These are phyloP conservation scores for Trypanosoma vivax DNA, from an alignment of 208 protist species.

Conservation along the genomic window DNA sequence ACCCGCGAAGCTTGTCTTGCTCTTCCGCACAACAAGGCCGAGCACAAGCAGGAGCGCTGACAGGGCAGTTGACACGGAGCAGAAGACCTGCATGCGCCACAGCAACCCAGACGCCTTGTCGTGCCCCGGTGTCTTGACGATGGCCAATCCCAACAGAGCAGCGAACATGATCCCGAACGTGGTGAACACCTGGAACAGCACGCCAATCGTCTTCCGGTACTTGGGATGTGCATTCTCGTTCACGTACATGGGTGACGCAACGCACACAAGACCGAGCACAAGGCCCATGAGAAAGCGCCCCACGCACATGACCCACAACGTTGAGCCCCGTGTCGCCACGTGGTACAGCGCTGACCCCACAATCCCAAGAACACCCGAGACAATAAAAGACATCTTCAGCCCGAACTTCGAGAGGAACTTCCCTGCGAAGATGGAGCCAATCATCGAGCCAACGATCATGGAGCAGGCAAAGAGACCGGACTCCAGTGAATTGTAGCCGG, in stretches of 20 bases:
- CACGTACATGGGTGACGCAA: conserved; percentile 70
- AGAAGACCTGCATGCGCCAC: conserved; percentile 65
- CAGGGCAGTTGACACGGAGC: conserved; percentile 52
- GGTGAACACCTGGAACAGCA: conserved; percentile 74
- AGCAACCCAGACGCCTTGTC: conserved; percentile 33
- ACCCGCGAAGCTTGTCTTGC: neutral
- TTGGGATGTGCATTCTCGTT: conserved; percentile 59
- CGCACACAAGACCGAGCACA: conserved; percentile 44
- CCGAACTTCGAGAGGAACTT: conserved; percentile 35
- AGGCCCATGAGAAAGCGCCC: conserved; percentile 72
- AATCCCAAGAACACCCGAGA: conserved; percentile 45
- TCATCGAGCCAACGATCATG: conserved; percentile 74
- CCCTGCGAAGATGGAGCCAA: conserved; percentile 68
- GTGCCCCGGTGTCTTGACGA: conserved; percentile 42
- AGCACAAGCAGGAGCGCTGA: conserved; percentile 42
- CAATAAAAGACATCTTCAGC: conserved; percentile 47
- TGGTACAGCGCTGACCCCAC: conserved; percentile 59
- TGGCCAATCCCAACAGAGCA: conserved; percentile 44
- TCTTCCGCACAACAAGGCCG: conserved; percentile 26
- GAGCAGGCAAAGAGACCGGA: conserved; percentile 73
- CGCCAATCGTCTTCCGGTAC: conserved; percentile 45
- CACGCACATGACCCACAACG: conserved; percentile 67
- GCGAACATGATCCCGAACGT: conserved; percentile 83
- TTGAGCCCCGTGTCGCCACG: conserved; percentile 30
- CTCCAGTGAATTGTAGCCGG: conserved; percentile 44